Conservation (phyloP, 805 yeast species). For the Yarrowia keelungensis region DNA sequence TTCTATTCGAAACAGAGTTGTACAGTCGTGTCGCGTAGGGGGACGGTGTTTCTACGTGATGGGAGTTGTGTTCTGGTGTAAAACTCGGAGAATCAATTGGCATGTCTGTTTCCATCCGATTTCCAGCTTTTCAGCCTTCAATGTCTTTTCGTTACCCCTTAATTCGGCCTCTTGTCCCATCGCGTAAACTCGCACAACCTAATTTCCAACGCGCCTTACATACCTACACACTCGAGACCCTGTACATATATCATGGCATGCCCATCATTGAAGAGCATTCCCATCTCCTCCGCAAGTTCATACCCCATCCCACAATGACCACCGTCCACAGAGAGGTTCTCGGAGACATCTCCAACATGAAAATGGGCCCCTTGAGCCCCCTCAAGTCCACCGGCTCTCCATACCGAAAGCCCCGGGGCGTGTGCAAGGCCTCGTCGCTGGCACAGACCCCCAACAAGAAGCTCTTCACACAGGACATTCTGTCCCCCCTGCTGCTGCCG, state of each 20-base stretch:
- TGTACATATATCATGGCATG: slow-evolving; percentile 27
- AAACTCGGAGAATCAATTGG: neutral
- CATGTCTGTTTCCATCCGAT: neutral
- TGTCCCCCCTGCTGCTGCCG: slow-evolving; percentile 35
- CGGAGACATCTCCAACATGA: slow-evolving; percentile 38
- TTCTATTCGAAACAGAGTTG: neutral
- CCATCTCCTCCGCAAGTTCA: no score
- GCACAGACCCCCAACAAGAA: slow-evolving; percentile 21
- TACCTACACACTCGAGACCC: slow-evolving; percentile 35
- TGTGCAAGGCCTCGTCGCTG: slow-evolving; percentile 8
- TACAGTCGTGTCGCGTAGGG: slow-evolving; percentile 34
- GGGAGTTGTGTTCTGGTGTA: neutral
- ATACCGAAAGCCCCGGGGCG: slow-evolving; percentile 33
- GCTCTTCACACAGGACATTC: slow-evolving; percentile 32
- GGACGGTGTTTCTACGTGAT: neutral
- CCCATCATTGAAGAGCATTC: neutral
- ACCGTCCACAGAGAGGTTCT: slow-evolving; percentile 38
- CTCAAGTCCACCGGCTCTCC: slow-evolving; percentile 38
- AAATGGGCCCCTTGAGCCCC: slow-evolving; percentile 33
- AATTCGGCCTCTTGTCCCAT: neutral
- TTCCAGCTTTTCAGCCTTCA: neutral
- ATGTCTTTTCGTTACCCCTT: neutral
- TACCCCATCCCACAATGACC: slow-evolving; percentile 20
- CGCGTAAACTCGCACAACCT: slow-evolving; percentile 35
- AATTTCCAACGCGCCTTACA: slow-evolving; percentile 37